These are phyloP conservation scores for Sclerotinia spermophila DNA, from an alignment of 2,329 filamentous ascomycete species.

Conservation along the genomic window DNA sequence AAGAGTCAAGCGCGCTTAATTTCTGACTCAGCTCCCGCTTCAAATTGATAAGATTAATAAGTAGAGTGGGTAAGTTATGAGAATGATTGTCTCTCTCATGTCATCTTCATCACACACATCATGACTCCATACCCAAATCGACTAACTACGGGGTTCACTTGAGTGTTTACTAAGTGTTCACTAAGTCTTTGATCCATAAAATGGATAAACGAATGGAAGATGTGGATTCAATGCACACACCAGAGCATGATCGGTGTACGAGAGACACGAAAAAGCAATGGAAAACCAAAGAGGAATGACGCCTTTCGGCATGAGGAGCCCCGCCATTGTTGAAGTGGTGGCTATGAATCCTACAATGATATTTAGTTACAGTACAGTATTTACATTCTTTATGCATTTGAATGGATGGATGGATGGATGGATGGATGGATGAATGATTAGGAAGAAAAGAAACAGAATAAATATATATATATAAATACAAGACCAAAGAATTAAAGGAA, in stretches of 20 bases:
- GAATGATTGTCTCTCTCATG: conserved; percentile 2
- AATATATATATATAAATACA: too few species aligned
- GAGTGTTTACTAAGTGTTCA: conserved; percentile 2
- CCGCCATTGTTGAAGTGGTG: conserved; percentile 4
- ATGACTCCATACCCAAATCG: conserved; percentile 15
- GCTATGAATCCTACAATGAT: too few species aligned
- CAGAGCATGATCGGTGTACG: conserved; percentile 1
- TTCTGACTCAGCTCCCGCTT: neutral
- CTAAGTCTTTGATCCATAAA: conserved; percentile 4
- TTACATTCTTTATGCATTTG: neutral
- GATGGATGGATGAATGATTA: neutral
- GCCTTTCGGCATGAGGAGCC: conserved; percentile 17
- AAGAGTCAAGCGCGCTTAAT: conserved; percentile 17
- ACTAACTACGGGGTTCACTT: too few species aligned
- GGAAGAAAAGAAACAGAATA: too few species aligned
- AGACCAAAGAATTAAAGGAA: neutral
- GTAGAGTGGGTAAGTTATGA: conserved; percentile 7
- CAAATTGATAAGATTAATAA: too few species aligned
- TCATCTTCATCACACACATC: conserved; percentile 11
- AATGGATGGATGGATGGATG: neutral
- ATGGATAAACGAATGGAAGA: conserved; percentile 16
- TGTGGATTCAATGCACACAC: conserved; percentile 12
- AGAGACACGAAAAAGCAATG: conserved; percentile 5
- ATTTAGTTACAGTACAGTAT: too few species aligned
- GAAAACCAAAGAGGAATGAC: conserved; percentile 14